Base-by-base conservation (phyloP, 139 green algal species). In the Chlorella sp. region DNA sequence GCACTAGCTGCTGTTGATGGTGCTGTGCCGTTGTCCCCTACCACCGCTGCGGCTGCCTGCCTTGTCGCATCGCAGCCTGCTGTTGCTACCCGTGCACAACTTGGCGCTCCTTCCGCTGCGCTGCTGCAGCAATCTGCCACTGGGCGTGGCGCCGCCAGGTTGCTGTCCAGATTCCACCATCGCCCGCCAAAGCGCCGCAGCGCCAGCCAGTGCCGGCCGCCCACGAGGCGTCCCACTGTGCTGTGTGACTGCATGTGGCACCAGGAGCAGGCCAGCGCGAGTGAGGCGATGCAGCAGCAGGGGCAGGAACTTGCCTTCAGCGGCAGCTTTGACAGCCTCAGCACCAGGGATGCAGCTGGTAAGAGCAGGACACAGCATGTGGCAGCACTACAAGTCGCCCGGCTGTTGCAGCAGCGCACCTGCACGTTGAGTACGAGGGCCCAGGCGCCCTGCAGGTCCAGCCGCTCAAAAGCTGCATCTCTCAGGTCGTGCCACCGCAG, bases 81-180 rank as follows among this genome's bases (percentile, higher is more conserved):
- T 46, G 13, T 26, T 56, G 70, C 70, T 38, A 1, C 70, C 24
- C 7, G 34, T 73, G 24, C 2, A 16, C 20, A 19, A 17, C 68
- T 38, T 48, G 51, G 9, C 70, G 19, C 38, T 6, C 3, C 40
- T 32, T 38, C 40, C 41, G 36, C 30, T 41, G 17, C 68, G 32
- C 74, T 34, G 20, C 74, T 38, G 38, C 43, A 78, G 43, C 72
- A 78, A 3, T n/a, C 72, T 44, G 46, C 67, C 38, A 86, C 51
- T 38, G 81, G 58, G 64, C 77, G 24, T 2, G 90, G 90, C 2
- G 68, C 68, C 6, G 51, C 19, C 70, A 93, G 79, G 7, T 82
- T 67, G 76, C 89, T 91, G 86, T 93, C 90, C 54, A 93, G 64
- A 62, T 92, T 93, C 64, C 81, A 92, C 90, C 90, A 92, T 32